phyloP scores from a whole-genome alignment of 768 basidiomycete species.

The Lepiota venenata region DNA sequence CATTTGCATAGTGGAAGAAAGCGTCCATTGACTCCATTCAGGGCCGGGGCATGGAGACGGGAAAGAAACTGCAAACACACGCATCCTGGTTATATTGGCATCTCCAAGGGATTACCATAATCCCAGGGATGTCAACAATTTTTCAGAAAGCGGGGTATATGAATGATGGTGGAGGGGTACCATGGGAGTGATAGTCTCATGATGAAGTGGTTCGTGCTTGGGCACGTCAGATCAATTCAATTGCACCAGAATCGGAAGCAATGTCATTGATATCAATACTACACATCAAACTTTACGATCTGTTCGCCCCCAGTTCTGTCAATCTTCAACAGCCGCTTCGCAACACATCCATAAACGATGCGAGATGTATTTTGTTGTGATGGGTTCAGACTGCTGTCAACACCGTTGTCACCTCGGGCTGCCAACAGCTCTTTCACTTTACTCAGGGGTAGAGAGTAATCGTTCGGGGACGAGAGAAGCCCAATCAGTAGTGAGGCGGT shows the following conservation, averaged over 20 bases:
- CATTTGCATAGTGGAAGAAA: conserved; percentile 1
- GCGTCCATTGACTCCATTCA: not conserved
- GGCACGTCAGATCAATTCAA: too few relatives aligned
- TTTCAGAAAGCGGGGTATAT: too few relatives aligned
- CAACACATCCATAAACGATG: conserved; percentile 76
- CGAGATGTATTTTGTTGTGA: conserved; percentile 31
- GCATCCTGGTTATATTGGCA: too few relatives aligned
- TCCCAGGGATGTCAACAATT: too few relatives aligned
- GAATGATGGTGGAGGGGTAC: too few relatives aligned
- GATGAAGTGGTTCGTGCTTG: too few relatives aligned
- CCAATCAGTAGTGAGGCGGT: conserved; percentile 64
- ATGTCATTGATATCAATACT: not conserved
- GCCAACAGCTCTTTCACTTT: conserved; percentile 58
- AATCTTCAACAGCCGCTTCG: conserved; percentile 74
- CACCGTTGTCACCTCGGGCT: conserved; percentile 29
- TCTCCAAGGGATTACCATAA: too few relatives aligned
- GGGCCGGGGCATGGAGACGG: not conserved
- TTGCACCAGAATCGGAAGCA: not conserved
- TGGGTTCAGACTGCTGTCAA: conserved; percentile 37
- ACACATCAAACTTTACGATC: conserved; percentile 62
- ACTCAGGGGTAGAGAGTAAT: conserved; percentile 56
- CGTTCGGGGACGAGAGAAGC: conserved; percentile 50
- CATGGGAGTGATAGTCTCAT: too few relatives aligned
- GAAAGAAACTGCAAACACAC: not conserved
- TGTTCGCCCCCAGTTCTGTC: conserved; percentile 76